Percentiles rank a stretch among this genome's conserved stretches.
Evolutionary conservation across 2,329 filamentous ascomycete species (phyloP).

Genomic region (Geosmithia morbida): DNA sequence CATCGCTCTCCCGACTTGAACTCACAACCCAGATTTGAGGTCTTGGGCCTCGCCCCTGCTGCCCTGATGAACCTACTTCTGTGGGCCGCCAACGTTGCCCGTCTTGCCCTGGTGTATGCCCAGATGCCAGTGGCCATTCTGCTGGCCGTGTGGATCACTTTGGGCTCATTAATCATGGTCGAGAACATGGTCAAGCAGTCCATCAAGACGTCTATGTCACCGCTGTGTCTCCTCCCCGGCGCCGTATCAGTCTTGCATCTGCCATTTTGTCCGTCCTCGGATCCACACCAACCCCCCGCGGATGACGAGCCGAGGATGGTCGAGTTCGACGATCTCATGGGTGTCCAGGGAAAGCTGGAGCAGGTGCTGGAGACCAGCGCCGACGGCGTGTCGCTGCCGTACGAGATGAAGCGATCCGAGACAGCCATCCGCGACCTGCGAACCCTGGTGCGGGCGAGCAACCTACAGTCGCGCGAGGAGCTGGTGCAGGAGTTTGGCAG

Average conservation of each 20-base stretch:
- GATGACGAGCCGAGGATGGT: slow-evolving; percentile 17
- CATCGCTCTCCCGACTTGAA: neutral
- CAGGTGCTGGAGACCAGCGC: slow-evolving; percentile 56
- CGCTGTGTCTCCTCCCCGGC: slow-evolving; percentile 57
- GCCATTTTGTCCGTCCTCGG: slow-evolving; percentile 40
- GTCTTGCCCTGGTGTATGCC: slow-evolving; percentile 43
- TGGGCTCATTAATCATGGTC: slow-evolving; percentile 42
- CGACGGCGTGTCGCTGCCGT: slow-evolving; percentile 50
- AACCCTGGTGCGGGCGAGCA: slow-evolving; percentile 56
- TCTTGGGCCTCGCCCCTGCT: slow-evolving; percentile 16
- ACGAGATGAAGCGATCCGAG: slow-evolving; percentile 70
- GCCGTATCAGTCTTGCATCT: slow-evolving; percentile 42
- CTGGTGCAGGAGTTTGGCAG: slow-evolving; percentile 62
- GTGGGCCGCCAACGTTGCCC: slow-evolving; percentile 42
- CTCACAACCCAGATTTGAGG: no score
- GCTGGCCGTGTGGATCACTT: slow-evolving; percentile 45
- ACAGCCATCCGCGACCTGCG: slow-evolving; percentile 60
- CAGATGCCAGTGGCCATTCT: slow-evolving; percentile 50
- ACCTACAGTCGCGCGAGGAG: slow-evolving; percentile 52
- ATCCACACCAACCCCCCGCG: slow-evolving; percentile 9
- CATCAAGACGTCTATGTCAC: slow-evolving; percentile 46
- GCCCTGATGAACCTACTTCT: slow-evolving; percentile 22
- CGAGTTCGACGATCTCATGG: slow-evolving; percentile 64
- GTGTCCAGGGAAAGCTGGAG: slow-evolving; percentile 62
- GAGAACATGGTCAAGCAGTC: slow-evolving; percentile 49